phyloP scores from a whole-genome alignment of 2,329 filamentous ascomycete genomes.

The Aspergillus transmontanensis region DNA sequence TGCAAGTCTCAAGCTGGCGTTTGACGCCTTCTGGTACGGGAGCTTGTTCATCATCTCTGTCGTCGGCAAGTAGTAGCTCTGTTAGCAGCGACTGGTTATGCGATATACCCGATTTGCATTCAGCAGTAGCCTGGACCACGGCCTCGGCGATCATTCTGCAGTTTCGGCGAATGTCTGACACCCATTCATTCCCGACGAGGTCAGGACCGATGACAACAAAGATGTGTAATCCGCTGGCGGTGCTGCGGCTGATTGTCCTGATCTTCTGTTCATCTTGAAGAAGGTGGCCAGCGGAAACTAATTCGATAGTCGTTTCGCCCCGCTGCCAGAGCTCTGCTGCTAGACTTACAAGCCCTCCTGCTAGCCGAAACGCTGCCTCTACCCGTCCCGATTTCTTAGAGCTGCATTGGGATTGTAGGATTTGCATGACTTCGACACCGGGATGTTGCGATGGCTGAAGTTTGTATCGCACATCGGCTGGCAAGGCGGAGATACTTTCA shows the following conservation, averaged over 20 bases:
- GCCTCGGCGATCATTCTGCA: slow-evolving; percentile 43
- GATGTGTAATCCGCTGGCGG: slow-evolving; percentile 29
- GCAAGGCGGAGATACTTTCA: slow-evolving; percentile 44
- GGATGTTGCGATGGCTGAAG: slow-evolving; percentile 45
- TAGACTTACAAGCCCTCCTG: slow-evolving; percentile 36
- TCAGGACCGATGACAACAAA: slow-evolving; percentile 33
- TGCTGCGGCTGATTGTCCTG: slow-evolving; percentile 36
- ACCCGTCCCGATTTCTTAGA: slow-evolving; percentile 33
- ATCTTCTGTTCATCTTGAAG: slow-evolving; percentile 30
- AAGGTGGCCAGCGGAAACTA: slow-evolving; percentile 36
- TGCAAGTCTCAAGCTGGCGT: slow-evolving; percentile 27
- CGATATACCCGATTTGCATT: slow-evolving; percentile 37
- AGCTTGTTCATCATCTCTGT: slow-evolving; percentile 41
- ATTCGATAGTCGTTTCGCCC: slow-evolving; percentile 34
- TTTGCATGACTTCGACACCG: slow-evolving; percentile 48
- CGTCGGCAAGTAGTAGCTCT: slow-evolving; percentile 36
- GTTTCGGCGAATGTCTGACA: slow-evolving; percentile 28
- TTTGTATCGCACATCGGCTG: slow-evolving; percentile 46
- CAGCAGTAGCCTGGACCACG: slow-evolving; percentile 39
- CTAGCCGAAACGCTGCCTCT: slow-evolving; percentile 49
- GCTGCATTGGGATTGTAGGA: slow-evolving; percentile 38
- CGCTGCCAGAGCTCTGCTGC: slow-evolving; percentile 38
- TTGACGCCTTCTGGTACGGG: slow-evolving; percentile 19
- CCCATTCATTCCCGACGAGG: slow-evolving; percentile 32
- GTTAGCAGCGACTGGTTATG: slow-evolving; percentile 40